These are phyloP conservation scores for Calocera viscosa DNA, from an alignment of 768 basidiomycete genomes.

Conservation along the genomic window DNA sequence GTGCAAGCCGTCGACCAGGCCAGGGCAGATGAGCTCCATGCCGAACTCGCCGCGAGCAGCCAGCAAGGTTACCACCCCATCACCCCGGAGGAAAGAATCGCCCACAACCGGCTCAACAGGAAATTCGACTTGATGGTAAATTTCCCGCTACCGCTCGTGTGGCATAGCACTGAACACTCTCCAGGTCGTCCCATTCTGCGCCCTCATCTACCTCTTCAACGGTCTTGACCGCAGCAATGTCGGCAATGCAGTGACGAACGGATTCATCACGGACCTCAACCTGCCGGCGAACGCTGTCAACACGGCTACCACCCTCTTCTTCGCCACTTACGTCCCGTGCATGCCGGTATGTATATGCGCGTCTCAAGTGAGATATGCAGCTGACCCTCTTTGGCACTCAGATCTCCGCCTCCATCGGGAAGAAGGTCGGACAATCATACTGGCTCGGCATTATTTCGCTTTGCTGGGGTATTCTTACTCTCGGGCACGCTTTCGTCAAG, in stretches of 20 bases:
- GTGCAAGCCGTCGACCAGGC: background rate
- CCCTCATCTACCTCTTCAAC: slow-evolving; percentile 15
- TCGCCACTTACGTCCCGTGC: slow-evolving; percentile 13
- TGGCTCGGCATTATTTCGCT: background rate
- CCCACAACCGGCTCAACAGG: background rate
- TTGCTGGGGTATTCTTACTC: slow-evolving; percentile 2
- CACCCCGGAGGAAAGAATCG: background rate
- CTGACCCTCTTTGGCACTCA: background rate
- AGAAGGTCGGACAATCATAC: slow-evolving; percentile 1
- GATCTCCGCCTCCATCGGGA: slow-evolving; percentile 1
- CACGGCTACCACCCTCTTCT: slow-evolving; percentile 15
- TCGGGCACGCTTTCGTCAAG: background rate
- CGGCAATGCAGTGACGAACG: slow-evolving; percentile 16
- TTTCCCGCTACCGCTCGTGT: background rate
- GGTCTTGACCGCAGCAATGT: slow-evolving; percentile 16
- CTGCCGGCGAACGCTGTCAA: slow-evolving; percentile 16
- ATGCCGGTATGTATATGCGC: background rate
- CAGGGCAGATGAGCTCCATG: background rate
- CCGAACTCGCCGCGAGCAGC: background rate
- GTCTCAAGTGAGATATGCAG: no score
- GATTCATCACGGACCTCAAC: slow-evolving; percentile 13
- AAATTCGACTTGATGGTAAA: background rate
- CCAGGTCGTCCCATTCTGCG: slow-evolving; percentile 11
- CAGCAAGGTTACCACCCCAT: slow-evolving; percentile 3
- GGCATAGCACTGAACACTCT: background rate